phyloP scores from a whole-genome alignment of 1,284 basidiomycete species.

The Fistulina hepatica region DNA sequence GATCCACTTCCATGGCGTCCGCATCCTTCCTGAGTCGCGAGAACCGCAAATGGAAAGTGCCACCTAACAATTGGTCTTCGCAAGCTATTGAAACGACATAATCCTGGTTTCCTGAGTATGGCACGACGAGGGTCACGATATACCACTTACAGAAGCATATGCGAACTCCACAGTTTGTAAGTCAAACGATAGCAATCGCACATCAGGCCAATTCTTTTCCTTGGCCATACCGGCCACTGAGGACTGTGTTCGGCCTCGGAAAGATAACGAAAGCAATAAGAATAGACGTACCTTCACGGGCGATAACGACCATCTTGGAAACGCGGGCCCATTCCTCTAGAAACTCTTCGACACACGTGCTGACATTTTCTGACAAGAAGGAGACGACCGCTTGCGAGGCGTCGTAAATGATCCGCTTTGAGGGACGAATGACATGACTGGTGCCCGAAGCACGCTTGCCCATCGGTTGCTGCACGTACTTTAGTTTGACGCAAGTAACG shows the following conservation, averaged over 20 bases:
- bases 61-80: slow-evolving; percentile 59
- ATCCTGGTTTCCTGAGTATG: slow-evolving; percentile 35
- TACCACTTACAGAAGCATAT: slow-evolving; percentile 44
- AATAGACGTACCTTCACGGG: slow-evolving; percentile 57
- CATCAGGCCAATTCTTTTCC: slow-evolving; percentile 56
- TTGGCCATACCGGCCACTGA: slow-evolving; percentile 75
- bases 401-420: slow-evolving; percentile 80
- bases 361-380: slow-evolving; percentile 76
- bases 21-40: slow-evolving; percentile 34
- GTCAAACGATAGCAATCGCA: slow-evolving; percentile 76
- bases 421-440: slow-evolving; percentile 60
- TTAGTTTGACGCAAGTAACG: slow-evolving; percentile 77
- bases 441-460: slow-evolving; percentile 51
- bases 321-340: slow-evolving; percentile 85
- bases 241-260: slow-evolving; percentile 8
- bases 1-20: slow-evolving; percentile 13
- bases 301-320: slow-evolving; percentile 86
- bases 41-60: slow-evolving; percentile 64
- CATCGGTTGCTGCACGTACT: slow-evolving; percentile 77
- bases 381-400: slow-evolving; percentile 75
- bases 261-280: slow-evolving; percentile 2
- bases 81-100: slow-evolving; percentile 67
- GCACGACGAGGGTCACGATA: neutral
- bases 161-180: slow-evolving; percentile 82
- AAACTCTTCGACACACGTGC: slow-evolving; percentile 81